Percentiles rank a stretch among this genome's conserved stretches.
These are phyloP conservation scores for Vitellaria paradoxa DNA, from an alignment of 179 eudicot species.

Conservation along the genomic window DNA sequence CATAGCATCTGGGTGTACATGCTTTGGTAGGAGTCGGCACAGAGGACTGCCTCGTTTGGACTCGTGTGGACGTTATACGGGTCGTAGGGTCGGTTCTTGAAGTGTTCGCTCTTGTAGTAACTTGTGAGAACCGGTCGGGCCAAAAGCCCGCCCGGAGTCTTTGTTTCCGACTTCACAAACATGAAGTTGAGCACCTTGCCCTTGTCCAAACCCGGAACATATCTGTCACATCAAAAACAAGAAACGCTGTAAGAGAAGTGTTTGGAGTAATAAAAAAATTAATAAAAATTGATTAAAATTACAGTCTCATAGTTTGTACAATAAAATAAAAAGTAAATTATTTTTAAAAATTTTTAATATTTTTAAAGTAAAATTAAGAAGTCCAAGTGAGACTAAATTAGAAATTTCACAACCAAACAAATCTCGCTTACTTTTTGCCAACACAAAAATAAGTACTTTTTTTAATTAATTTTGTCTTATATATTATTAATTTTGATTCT, in stretches of 20 bases:
- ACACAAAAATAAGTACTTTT: no score
- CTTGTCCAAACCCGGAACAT: slow-evolving; percentile 62
- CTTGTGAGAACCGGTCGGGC: slow-evolving; percentile 70
- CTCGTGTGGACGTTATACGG: slow-evolving; percentile 59
- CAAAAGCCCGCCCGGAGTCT: slow-evolving; percentile 58
- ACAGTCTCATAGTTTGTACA: no score
- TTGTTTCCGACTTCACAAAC: slow-evolving; percentile 58
- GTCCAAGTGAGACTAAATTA: no score
- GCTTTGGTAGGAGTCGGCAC: slow-evolving; percentile 59
- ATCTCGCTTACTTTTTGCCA: no score
- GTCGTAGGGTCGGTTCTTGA: slow-evolving; percentile 62
- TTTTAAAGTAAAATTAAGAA: no score
- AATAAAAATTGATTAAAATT: not conserved
- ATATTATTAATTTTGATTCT: no score
- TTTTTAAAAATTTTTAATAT: no score
- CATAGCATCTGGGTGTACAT: slow-evolving; percentile 68
- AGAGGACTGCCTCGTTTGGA: slow-evolving; percentile 60
- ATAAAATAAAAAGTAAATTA: no score
- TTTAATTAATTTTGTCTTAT: no score
- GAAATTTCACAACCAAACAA: no score
- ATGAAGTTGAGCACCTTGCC: slow-evolving; percentile 63
- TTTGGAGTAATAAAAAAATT: not conserved
- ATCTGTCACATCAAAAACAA: slow-evolving; percentile 29
- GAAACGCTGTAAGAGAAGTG: not conserved
- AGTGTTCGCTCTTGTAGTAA: slow-evolving; percentile 59